Evolutionary conservation across 768 basidiomycete species (phyloP).

Genomic region (Boletellus ananiceps): DNA sequence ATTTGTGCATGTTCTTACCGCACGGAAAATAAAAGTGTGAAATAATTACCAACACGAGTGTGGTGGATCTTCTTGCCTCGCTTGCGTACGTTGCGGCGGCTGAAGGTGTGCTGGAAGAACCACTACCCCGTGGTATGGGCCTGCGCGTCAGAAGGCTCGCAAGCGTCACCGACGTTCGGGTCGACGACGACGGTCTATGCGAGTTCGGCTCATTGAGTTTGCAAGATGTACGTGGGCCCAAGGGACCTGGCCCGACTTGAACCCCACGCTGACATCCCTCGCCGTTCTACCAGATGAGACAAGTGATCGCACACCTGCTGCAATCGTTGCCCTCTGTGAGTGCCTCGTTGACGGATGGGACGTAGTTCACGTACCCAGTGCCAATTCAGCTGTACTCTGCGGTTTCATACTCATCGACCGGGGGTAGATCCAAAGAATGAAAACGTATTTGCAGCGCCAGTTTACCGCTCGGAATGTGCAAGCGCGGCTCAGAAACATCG

Average conservation of each 20-base stretch:
- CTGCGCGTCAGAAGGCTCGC: not conserved
- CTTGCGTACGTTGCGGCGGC: not conserved
- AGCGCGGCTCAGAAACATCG: not conserved
- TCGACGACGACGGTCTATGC: not conserved
- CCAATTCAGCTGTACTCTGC: too few species aligned
- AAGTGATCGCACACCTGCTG: not conserved
- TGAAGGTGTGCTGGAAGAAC: not conserved
- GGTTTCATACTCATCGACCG: too few species aligned
- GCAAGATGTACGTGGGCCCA: not conserved
- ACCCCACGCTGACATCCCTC: too few species aligned
- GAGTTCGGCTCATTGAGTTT: not conserved
- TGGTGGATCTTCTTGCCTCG: not conserved
- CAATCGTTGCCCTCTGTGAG: not conserved
- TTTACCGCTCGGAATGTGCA: not conserved
- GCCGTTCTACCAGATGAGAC: not conserved
- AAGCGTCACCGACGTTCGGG: not conserved
- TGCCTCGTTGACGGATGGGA: too few species aligned
- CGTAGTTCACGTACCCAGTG: too few species aligned
- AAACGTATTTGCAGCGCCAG: not conserved
- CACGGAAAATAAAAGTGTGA: not conserved
- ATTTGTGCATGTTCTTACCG: too few species aligned
- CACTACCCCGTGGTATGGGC: not conserved
- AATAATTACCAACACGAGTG: not conserved
- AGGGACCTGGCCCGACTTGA: too few species aligned
- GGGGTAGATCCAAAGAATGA: not conserved